A percentile compares a stretch with the other conserved stretches of the same genome.
These are phyloP conservation scores for Calonectria hongkongensis DNA, from an alignment of 2,329 filamentous ascomycete genomes.

Conservation along the genomic window DNA sequence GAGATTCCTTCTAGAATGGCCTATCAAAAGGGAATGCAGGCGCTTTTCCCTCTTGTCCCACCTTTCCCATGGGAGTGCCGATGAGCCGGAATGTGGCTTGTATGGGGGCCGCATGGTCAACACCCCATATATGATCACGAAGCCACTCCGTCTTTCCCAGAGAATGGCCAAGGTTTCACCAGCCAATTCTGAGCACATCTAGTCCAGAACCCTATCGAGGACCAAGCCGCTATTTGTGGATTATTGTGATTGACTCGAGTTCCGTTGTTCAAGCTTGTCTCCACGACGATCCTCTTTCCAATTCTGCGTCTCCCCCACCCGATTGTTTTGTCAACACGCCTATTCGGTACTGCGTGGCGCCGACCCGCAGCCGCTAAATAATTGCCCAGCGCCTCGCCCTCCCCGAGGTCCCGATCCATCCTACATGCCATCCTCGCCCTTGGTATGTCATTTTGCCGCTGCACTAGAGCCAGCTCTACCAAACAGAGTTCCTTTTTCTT, in stretches of 20 bases:
- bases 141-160: background rate
- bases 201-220: background rate
- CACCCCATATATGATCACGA: slow-evolving; percentile 14
- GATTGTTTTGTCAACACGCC: background rate
- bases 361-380: slow-evolving; percentile 11
- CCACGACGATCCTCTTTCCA: background rate
- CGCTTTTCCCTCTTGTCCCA: background rate
- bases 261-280: background rate
- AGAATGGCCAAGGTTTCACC: background rate
- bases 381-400: background rate
- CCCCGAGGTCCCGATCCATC: background rate
- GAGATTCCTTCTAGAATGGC: background rate
- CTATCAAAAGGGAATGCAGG: background rate
- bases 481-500: background rate
- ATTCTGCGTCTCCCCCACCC: background rate
- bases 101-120: background rate
- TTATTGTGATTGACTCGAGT: background rate
- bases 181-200: background rate
- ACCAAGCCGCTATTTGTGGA: background rate
- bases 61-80: background rate
- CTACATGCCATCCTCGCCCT: slow-evolving; percentile 43
- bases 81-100: slow-evolving; percentile 31
- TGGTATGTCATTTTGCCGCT: slow-evolving; percentile 41
- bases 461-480: background rate
- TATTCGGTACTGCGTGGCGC: slow-evolving; percentile 4